Evolutionary conservation across 2,329 filamentous ascomycete species (phyloP), one percentile per base, ranked within the genome.

Genomic region (Fusarium nanum): DNA sequence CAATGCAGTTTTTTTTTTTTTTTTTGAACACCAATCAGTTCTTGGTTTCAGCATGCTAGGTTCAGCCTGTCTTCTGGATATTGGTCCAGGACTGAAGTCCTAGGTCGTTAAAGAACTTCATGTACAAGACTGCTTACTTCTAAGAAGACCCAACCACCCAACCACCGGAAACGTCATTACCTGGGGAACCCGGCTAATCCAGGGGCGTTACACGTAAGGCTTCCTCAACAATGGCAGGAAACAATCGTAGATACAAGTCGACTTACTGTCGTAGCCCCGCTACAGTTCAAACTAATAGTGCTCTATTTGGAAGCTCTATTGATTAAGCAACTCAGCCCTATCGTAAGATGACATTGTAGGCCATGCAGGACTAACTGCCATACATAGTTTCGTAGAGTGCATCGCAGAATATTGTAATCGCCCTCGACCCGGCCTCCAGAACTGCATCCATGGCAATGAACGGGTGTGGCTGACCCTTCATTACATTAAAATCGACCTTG

Each of bases 381-480:
- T 66, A 66, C 61, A 66, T 48, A 1, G 55, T 30, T 11, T 25
- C 55, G 1, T 66, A 55, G 9, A 66, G 13, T 27, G 61, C 44
- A 7, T 66, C 47, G 1, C 61, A 66, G 13, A 66, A 66, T 2
- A 66, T 6, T 0, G 55, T 37, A 2, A 66, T 66, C 0, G 61
- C 61, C 22, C 22, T 55, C 3, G 63, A 55, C 1, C 63, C 63
- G 28, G 61, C 61, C 12, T 66, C 55, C 1, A 66, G 27, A 2
- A 60, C 63, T 0, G 61, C 61, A 30, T 60, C 61, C 61, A 66
- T 66, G 5, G 63, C 61, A n/a, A 66, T 66, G 0, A 66, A 66
- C 0, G 61, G 61, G n/a, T 66, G 63, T 5, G 63, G 63, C 1
- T 66, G 63, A 1, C 63, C 48, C 4, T 60, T 55, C 48, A 66